Base-by-base conservation (phyloP, 345 rosid genomes). In the Populus ilicifolia region DNA sequence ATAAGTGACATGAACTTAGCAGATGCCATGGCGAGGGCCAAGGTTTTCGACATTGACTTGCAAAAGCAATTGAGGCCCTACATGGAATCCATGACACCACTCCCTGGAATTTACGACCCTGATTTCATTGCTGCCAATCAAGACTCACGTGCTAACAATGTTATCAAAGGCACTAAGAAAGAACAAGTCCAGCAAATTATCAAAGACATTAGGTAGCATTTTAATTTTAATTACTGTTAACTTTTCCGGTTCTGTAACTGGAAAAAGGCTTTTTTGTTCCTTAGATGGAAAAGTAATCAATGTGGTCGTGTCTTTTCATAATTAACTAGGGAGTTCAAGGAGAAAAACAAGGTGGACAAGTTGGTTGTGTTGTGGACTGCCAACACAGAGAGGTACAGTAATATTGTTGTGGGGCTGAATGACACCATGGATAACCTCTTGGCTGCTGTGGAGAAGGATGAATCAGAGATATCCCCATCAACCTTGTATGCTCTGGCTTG, bases 51-150 rank as follows among this genome's bases (percentile, higher is more conserved):
- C 73, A 88, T 96, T 78, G 99, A 93, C 85, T 82, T 96, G 56
- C 99, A 96, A 75, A 96, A 93, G 81, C 98, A 96, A 81, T 70
- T 96, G 66, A 87, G 98, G 81, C 97, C 99, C 35, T 96, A 90
- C 88, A 96, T 96, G 99, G 99, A 96, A 78, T 80, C 90, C 73
- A 87, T 89, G 90, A 90, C 88, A 73, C 99, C 99, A 11, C 99
- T 93, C 54, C 98, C 99, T 10, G 98, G 97, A 48, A 84, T 96
- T 82, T 96, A 86, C 72, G 88, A 92, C 69, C 90, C 93, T 14
- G 99, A 96, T 88, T 96, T 96, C 84, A 96, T 96, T 29, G 98
- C 99, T 8, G 99, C 99, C 61, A 96, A 93, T 82, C 99, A 96
- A 69, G 97, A 90, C 8, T 85, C 93, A 36, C 95, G 98, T 63